Percentiles rank a stretch among this genome's conserved stretches.
Conservation (phyloP, 2,329 filamentous ascomycete genomes). For the Aspergillus quadrilineatus region DNA sequence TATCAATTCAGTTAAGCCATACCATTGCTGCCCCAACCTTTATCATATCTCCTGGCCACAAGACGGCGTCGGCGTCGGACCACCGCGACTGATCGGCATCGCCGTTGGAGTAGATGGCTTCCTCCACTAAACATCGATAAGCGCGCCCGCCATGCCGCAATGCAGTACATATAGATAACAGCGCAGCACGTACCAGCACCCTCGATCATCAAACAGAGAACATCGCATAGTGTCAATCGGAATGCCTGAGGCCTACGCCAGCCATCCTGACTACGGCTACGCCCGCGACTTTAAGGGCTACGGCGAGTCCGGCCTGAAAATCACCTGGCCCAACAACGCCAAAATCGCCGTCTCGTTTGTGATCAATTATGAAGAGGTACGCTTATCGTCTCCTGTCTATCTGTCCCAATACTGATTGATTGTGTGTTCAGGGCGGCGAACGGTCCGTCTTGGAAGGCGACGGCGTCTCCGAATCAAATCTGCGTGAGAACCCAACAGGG, state of each 20-base stretch:
- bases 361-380: slow-evolving; percentile 8
- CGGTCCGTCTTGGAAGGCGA: slow-evolving; percentile 9
- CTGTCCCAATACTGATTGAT: neutral
- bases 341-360: slow-evolving; percentile 8
- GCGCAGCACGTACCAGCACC: neutral
- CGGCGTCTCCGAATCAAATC: slow-evolving; percentile 5
- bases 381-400: neutral
- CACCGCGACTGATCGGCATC: too few species aligned
- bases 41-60: neutral
- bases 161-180: too few species aligned
- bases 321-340: slow-evolving; percentile 8
- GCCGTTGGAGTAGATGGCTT: too few species aligned
- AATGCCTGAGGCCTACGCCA: slow-evolving; percentile 10
- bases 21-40: too few species aligned
- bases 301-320: slow-evolving; percentile 1
- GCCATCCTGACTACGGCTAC: slow-evolving; percentile 13
- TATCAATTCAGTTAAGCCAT: too few species aligned
- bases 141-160: too few species aligned
- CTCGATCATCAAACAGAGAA: neutral
- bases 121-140: too few species aligned
- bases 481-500: neutral
- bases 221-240: too few species aligned
- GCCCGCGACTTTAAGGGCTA: slow-evolving; percentile 10
- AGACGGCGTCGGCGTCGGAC: neutral
- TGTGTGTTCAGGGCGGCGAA: slow-evolving; percentile 1